Base-by-base conservation (phyloP, 164 flowering plant species). In the Tinospora cordifolia region DNA sequence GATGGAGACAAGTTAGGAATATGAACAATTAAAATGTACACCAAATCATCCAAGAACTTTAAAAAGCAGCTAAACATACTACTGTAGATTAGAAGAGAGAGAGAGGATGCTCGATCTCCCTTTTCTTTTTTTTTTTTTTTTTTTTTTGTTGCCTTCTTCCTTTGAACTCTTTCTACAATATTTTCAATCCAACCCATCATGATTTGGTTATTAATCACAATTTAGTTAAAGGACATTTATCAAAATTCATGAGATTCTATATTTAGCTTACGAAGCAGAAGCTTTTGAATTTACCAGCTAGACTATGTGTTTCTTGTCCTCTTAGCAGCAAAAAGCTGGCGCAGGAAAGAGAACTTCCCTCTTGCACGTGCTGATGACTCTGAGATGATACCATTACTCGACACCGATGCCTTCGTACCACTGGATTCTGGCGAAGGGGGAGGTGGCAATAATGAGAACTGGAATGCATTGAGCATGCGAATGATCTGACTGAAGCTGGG, bases 401-500 rank as follows among this genome's bases (percentile, higher is more conserved):
- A 65, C 15, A 74, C 63, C 8, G 83, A 71, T 36, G 70, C 74
- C 65, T 69, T 84, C 12, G 41, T 46, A 40, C 75, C 36, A 13
- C 82, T 83, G 26, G 87, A 69, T 38, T 83, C 86, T 8, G 83
- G 74, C 12, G 73, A 21, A 25, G 87, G 78, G 36, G 83, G 80
- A 2, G 85, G 82, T 19, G 93, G 90, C 2, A 84, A 36, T 47
- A 88, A 79, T 0, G 85, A 84, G 75, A 82, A 87, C 71, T 83
- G 85, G 67, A 81, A 89, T 12, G 78, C 76, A 66, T 87, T 87
- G 73, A 92, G 90, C 95, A 92, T 83, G 65, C 95, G 91, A 66
- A 92, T 81, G 63, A 92, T 85, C 83, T 88, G 98, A 80, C 80
- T 78, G 81, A 92, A 92, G 83, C 87, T 83, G 11, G 98, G 98